Base-by-base conservation (phyloP, 805 yeast species). In the Candida loeiensis region DNA sequence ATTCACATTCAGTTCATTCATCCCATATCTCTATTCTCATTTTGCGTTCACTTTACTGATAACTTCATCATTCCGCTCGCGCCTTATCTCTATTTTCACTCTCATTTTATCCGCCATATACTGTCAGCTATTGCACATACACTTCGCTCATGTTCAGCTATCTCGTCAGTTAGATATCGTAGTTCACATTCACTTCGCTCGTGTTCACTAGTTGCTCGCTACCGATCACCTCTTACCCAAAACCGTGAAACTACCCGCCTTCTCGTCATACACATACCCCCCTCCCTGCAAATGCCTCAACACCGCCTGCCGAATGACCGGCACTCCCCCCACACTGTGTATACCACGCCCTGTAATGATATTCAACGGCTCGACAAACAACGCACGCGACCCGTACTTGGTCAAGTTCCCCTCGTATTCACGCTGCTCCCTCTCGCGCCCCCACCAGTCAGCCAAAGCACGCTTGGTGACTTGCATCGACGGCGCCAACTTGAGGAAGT, bases 281-380 rank as follows among this genome's bases (percentile, higher is more conserved):
- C 63, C 50, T 1, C 44, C 44, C 2, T 45, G 48, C 29, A 85
- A 60, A 46, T 62, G 56, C 14, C 56, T 63, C 33, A 61, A 58
- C 3, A 82, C 75, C 2, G 69, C 51, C 1, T 45, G 56, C 43
- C 69, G 68, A 13, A 84, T 67, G 43, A 63, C 71, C 1, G 84
- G 66, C 1, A 63, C 53, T 0, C 88, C 86, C 4, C 74, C 77
- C 1, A 54, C 64, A 34, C 86, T 80, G 55, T 85, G 93, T 4
- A 80, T 50, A 0, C 93, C 93, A 46, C 86, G 59, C 0, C 93
- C 91, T 0, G 91, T 82, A 9, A 83, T 59, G 0, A 84, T 59
- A 1, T 44, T 54, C 6, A 82, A 50, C 0, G 76, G 74, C 1
- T 58, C 63, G 1, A 75, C 67, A 53, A 66, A 64, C 8, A 50